Evolutionary conservation across 2,329 filamentous ascomycete species (phyloP).

Genomic region (Cercospora sp.): DNA sequence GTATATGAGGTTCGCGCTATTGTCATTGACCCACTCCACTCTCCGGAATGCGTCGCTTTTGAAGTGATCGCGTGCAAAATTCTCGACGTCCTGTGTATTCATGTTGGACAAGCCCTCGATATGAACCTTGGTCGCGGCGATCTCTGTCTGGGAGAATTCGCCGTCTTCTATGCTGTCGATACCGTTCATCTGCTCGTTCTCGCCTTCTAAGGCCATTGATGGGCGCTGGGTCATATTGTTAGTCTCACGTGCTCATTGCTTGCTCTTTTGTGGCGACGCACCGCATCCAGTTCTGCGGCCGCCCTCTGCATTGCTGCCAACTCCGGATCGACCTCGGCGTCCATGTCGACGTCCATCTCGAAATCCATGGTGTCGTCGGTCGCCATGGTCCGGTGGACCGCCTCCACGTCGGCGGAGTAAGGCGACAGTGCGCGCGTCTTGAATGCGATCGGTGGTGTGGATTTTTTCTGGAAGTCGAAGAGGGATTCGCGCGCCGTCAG

Average conservation of each 20-base stretch:
- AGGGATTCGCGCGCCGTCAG: neutral
- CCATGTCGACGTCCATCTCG: conserved; percentile 29
- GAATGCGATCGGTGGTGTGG: neutral
- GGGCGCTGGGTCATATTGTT: conserved; percentile 27
- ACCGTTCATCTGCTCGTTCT: conserved; percentile 32
- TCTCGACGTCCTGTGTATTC: conserved; percentile 75
- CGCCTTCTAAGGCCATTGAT: conserved; percentile 21
- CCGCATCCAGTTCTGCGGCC: conserved; percentile 32
- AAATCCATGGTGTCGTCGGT: conserved; percentile 18
- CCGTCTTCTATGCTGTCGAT: conserved; percentile 37
- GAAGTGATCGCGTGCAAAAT: conserved; percentile 66
- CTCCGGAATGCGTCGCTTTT: conserved; percentile 56
- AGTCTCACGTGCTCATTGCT: conserved; percentile 13
- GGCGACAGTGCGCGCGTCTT: neutral
- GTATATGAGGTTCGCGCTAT: conserved; percentile 84
- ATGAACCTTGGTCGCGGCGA: conserved; percentile 68
- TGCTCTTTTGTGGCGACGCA: conserved; percentile 18
- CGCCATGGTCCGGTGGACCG: conserved; percentile 4
- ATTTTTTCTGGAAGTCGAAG: neutral
- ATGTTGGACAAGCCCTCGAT: conserved; percentile 79
- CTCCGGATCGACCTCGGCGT: conserved; percentile 39
- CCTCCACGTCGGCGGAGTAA: conserved; percentile 12
- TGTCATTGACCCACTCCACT: conserved; percentile 95
- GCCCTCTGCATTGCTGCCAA: conserved; percentile 37
- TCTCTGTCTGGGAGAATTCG: conserved; percentile 35